Conservation (phyloP, 257 asterid species). For the Nicotiana undulata region DNA sequence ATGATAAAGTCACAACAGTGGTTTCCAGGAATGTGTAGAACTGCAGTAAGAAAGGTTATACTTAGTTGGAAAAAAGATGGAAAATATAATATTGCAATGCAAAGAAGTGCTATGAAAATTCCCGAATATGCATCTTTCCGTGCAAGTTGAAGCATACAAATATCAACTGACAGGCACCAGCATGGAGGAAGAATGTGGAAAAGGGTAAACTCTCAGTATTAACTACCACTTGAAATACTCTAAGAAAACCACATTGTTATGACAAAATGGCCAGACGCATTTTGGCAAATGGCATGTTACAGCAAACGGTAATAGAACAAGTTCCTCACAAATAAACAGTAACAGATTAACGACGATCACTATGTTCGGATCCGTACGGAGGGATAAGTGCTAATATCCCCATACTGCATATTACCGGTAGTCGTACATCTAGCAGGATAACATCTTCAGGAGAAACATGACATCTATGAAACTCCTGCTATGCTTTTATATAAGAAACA, state of each 20-base stretch:
- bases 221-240: background rate
- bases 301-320: background rate
- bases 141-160: background rate
- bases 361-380: no score
- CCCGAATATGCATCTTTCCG: background rate
- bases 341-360: no score
- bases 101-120: background rate
- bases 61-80: background rate
- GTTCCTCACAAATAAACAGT: background rate
- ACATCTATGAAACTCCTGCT: no score
- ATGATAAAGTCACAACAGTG: conserved; percentile 62
- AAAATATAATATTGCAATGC: background rate
- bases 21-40: conserved; percentile 95
- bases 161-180: conserved; percentile 5
- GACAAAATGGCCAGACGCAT: background rate
- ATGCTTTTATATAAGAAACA: no score
- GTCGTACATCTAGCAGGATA: no score
- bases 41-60: conserved; percentile 41
- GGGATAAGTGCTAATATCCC: no score
- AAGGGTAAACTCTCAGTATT: background rate
- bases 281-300: background rate
- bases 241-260: background rate
- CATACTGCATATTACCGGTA: no score
- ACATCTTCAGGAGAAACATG: no score
- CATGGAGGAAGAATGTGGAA: background rate